Percentiles rank a stretch among this genome's conserved stretches.
Conservation (phyloP, 495 filamentous ascomycete species). For the Daldinia vernicosa region DNA sequence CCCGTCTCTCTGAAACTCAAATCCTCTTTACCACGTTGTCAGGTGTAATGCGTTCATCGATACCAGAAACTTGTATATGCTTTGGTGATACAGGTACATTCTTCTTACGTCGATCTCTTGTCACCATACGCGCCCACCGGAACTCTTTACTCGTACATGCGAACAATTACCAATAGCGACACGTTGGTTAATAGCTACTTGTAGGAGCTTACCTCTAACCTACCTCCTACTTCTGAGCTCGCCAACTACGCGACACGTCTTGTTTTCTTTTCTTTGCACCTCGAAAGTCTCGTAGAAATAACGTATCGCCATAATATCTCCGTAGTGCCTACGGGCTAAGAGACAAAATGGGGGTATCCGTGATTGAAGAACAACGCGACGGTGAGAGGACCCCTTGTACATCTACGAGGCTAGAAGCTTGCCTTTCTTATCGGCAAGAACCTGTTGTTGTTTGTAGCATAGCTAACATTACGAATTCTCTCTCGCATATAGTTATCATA, state of each 20-base stretch:
- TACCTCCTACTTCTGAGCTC: neutral
- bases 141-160: slow-evolving; percentile 1
- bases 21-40: slow-evolving; percentile 33
- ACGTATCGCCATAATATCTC: slow-evolving; percentile 2
- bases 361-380: slow-evolving; percentile 56
- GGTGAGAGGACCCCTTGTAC: slow-evolving; percentile 43
- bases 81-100: neutral
- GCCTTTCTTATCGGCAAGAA: slow-evolving; percentile 2
- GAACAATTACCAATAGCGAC: slow-evolving; percentile 8
- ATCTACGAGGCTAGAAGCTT: slow-evolving; percentile 12
- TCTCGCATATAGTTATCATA: slow-evolving; percentile 55
- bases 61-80: slow-evolving; percentile 2
- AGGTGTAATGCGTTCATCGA: slow-evolving; percentile 30
- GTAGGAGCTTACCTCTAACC: slow-evolving; percentile 15
- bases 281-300: neutral
- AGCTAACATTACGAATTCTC: slow-evolving; percentile 24
- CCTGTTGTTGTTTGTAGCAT: neutral
- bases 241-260: neutral
- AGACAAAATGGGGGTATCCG: slow-evolving; percentile 51
- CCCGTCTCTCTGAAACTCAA: slow-evolving; percentile 35
- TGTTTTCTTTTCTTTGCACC: neutral
- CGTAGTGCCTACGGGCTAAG: slow-evolving; percentile 30
- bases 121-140: neutral
- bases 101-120: slow-evolving; percentile 1
- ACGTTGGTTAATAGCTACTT: neutral